Evolutionary conservation across 768 basidiomycete species (phyloP), one percentile per base, ranked within the genome.

Genomic region (Cystobasidiopsis lactophilus): DNA sequence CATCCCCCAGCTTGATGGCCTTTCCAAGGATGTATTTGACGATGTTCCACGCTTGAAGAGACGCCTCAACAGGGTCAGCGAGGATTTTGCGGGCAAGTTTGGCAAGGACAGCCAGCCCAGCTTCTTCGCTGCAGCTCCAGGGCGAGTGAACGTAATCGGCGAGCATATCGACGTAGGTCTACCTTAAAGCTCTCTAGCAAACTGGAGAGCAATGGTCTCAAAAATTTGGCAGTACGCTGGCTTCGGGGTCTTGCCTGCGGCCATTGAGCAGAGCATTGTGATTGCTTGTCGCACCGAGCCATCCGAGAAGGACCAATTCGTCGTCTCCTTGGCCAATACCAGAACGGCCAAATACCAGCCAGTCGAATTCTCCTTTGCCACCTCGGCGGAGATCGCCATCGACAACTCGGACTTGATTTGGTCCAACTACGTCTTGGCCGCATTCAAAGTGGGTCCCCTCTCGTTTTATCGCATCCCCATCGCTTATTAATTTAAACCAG

Each of bases 161-260:
- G 64, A 65, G 40, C 64, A 65, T 48, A 63, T 64, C 48, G 64
- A 65, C 47, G n/a, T n/a, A n/a, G n/a, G n/a, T n/a, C n/a, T n/a
- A n/a, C n/a, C n/a, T n/a, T n/a, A n/a, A n/a, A n/a, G n/a, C n/a
- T n/a, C n/a, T n/a, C n/a, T n/a, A n/a, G n/a, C n/a, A n/a, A n/a
- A n/a, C n/a, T n/a, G n/a, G n/a, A n/a, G n/a, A n/a, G n/a, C n/a
- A n/a, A n/a, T n/a, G n/a, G n/a, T n/a, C n/a, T n/a, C n/a, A n/a
- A n/a, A n/a, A n/a, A n/a, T n/a, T n/a, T n/a, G n/a, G n/a, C n/a
- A n/a, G n/a, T n/a, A 65, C 46, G 62, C 63, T 3, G 53, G 45
- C 47, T 43, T 55, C 31, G 24, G 46, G 5, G 62, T 63, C 26
- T 45, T 63, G 19, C 63, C 63, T n/a, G 54, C 59, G 27, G 63